A percentile compares a stretch with the other conserved stretches of the same genome.
Evolutionary conservation across 768 basidiomycete genomes (phyloP).

Genomic region (Rhodocollybia butyracea): DNA sequence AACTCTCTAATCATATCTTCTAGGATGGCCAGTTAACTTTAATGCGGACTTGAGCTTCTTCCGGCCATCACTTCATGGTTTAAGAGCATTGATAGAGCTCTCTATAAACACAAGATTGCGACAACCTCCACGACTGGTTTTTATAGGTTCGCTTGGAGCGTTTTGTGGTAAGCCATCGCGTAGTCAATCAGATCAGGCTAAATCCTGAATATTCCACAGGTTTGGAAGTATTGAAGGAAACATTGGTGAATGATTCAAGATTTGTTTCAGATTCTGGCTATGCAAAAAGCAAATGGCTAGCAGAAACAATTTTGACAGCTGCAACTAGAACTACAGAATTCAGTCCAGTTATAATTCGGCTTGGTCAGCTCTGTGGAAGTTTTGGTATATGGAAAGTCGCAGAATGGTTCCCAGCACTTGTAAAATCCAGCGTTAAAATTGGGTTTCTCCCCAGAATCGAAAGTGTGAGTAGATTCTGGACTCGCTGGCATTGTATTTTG

Average conservation of each 20-base stretch:
- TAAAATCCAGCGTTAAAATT: neutral
- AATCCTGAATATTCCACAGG: no score
- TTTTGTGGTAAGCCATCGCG: neutral
- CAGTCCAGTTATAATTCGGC: neutral
- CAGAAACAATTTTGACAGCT: neutral
- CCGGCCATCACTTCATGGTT: neutral
- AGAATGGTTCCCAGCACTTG: neutral
- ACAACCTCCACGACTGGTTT: neutral
- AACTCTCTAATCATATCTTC: neutral
- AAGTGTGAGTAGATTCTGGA: no score
- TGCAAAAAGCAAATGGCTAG: neutral
- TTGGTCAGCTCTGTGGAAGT: neutral
- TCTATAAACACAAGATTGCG: neutral
- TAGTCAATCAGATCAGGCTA: no score
- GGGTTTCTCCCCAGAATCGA: neutral
- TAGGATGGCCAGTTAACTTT: neutral
- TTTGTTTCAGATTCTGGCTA: neutral
- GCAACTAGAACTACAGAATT: neutral
- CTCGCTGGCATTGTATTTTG: no score
- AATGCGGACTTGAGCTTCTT: neutral
- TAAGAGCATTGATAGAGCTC: neutral
- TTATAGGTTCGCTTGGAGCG: neutral
- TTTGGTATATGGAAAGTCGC: neutral
- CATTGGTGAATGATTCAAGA: neutral
- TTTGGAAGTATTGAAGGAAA: neutral